These are phyloP conservation scores for Fusarium dlaminii DNA, from an alignment of 2,329 filamentous ascomycete species.

Conservation along the genomic window DNA sequence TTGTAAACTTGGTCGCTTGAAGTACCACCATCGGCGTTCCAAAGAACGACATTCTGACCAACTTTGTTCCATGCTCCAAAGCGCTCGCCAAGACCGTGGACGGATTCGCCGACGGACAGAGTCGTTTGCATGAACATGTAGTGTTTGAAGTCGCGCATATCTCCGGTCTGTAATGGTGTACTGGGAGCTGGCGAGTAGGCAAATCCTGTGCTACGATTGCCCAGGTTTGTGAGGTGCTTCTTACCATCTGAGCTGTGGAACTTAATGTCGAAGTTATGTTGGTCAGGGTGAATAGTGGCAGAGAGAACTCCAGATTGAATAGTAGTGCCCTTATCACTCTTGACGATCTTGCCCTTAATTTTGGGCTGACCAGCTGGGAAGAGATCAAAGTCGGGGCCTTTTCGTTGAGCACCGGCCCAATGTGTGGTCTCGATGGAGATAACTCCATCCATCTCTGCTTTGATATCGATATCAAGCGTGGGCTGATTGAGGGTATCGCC, in stretches of 20 bases:
- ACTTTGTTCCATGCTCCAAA: slow-evolving; percentile 83
- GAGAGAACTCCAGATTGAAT: slow-evolving; percentile 49
- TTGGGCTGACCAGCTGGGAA: slow-evolving; percentile 49
- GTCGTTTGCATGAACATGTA: slow-evolving; percentile 67
- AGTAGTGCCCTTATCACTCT: slow-evolving; percentile 49
- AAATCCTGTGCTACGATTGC: slow-evolving; percentile 53
- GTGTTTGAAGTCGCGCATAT: slow-evolving; percentile 58
- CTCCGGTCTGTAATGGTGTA: slow-evolving; percentile 48
- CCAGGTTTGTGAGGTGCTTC: slow-evolving; percentile 51
- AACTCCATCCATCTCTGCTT: slow-evolving; percentile 52
- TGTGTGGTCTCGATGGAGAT: slow-evolving; percentile 53
- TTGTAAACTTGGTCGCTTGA: slow-evolving; percentile 78
- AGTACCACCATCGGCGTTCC: slow-evolving; percentile 72
- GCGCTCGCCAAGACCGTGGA: slow-evolving; percentile 79
- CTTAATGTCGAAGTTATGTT: slow-evolving; percentile 51
- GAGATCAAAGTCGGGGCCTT: slow-evolving; percentile 52
- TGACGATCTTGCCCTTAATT: slow-evolving; percentile 42
- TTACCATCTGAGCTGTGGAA: slow-evolving; percentile 51
- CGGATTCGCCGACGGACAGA: slow-evolving; percentile 68
- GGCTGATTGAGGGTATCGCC: slow-evolving; percentile 66
- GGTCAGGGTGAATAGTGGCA: slow-evolving; percentile 48
- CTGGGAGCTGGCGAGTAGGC: slow-evolving; percentile 48
- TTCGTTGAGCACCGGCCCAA: slow-evolving; percentile 50
- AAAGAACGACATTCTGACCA: slow-evolving; percentile 73
- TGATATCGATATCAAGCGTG: slow-evolving; percentile 57